A percentile compares a stretch with the other conserved stretches of the same genome.
phyloP scores from a whole-genome alignment of 139 green algal species.

The Picochlorum sp. region DNA sequence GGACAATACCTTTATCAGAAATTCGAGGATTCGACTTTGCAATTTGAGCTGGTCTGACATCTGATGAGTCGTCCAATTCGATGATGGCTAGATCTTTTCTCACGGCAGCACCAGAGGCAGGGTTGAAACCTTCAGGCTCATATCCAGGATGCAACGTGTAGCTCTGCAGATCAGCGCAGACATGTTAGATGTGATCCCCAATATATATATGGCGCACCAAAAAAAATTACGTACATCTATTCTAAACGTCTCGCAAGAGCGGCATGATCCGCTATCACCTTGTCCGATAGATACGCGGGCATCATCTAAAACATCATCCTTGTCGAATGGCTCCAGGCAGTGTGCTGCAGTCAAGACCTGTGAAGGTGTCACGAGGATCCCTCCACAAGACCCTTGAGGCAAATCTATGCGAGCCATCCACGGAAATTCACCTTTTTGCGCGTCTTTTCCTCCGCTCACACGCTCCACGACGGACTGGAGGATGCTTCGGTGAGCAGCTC shows the following conservation, averaged over 20 bases:
- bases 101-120: not conserved
- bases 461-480: too few species aligned
- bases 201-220: not conserved
- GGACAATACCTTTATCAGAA: not conserved
- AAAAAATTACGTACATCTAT: not conserved
- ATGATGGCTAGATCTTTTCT: not conserved
- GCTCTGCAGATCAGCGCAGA: not conserved
- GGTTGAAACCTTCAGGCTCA: not conserved
- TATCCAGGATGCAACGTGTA: slow-evolving; percentile 1
- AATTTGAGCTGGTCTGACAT: not conserved
- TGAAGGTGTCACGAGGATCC: not conserved
- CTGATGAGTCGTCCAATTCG: not conserved
- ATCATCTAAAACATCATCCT: not conserved
- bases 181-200: not conserved
- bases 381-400: slow-evolving; percentile 4
- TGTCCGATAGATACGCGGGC: slow-evolving; percentile 2
- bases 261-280: too few species aligned
- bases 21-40: not conserved
- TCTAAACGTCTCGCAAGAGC: not conserved
- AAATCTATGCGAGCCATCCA: slow-evolving; percentile 7
- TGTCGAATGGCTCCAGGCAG: not conserved
- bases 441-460: too few species aligned
- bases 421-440: not conserved
- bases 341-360: slow-evolving; percentile 7
- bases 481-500: too few species aligned